Base-by-base conservation (phyloP, 805 yeast genomes). In the Barnettozyma populi region DNA sequence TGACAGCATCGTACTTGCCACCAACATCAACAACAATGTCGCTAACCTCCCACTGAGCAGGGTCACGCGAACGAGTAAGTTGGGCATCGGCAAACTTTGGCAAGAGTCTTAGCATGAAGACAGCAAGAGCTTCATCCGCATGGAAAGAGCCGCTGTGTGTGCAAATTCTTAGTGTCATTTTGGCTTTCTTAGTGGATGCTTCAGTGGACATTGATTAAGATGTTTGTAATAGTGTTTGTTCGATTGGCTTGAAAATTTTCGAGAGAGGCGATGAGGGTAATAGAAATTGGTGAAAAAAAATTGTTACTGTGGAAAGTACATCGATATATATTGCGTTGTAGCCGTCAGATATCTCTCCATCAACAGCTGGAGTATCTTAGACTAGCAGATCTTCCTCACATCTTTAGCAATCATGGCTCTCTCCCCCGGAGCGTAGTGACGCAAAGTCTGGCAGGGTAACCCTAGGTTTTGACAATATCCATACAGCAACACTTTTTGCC, bases 61-160 rank as follows among this genome's bases (percentile, higher is more conserved):
- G 85, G 52, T 83, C 84, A 71, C 99, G 79, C 4, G 97, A 86
- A 65, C 99, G 82, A 19, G 87, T 78, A 19, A 94, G 73, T 45
- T 72, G 74, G 19, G 96, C 82, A 50, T 80, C 72, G 41, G 76
- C 62, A 66, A 67, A 94, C 63, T 76, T 73, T 8, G 96, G 94
- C 41, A 92, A 69, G 18, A 80, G 70, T 55, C 77, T 79, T 48
- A 94, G 71, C 84, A 94, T 81, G 65, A 76, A 90, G 3, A 92
- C 96, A 2, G 98, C 99, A 44, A 94, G 75, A 10, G 96, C 82
- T 66, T 94, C 99, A 66, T 94, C 99, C 10, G 98, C 98, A 63
- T 94, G 99, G 74, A 94, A 94, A 0, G 90, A 77, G 7, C 99
- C 99, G 43, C 90, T 84, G 60, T 86, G 95, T 11, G 96, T 90